phyloP scores from a whole-genome alignment of 768 basidiomycete genomes.

The Russula sp. region DNA sequence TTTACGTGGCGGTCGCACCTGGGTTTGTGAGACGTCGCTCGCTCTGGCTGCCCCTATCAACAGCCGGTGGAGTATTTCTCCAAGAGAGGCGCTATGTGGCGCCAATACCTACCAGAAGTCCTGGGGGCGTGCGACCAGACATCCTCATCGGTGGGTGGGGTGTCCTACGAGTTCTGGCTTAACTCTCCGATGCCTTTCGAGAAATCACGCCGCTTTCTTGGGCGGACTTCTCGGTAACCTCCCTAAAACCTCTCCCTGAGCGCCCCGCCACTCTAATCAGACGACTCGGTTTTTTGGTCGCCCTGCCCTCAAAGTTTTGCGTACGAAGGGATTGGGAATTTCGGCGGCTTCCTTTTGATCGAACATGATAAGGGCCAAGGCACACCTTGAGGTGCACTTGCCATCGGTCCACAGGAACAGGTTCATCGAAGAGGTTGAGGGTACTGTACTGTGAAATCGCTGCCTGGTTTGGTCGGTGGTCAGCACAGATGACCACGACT shows the following conservation, averaged over 20 bases:
- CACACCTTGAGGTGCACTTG: neutral
- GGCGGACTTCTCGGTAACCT: neutral
- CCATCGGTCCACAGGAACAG: conserved; percentile 3
- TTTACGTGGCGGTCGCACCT: neutral
- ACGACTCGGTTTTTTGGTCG: neutral
- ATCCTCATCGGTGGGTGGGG: neutral
- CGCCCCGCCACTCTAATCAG: neutral
- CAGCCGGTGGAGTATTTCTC: neutral
- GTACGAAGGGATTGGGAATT: neutral
- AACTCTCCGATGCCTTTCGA: neutral
- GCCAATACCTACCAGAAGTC: neutral
- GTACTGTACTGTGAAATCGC: neutral
- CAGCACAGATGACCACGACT: neutral
- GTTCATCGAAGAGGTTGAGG: neutral
- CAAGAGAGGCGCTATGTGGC: neutral
- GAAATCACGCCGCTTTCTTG: neutral
- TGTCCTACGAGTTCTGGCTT: conserved; percentile 3
- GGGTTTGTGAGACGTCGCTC: neutral
- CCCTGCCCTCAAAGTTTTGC: neutral
- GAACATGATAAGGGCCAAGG: neutral
- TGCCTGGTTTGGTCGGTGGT: neutral
- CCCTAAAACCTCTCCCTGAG: neutral
- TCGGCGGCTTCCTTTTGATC: neutral
- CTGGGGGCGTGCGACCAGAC: neutral
- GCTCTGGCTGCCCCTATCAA: neutral